Conservation (phyloP, 805 yeast genomes). For the Yarrowia porcina region DNA sequence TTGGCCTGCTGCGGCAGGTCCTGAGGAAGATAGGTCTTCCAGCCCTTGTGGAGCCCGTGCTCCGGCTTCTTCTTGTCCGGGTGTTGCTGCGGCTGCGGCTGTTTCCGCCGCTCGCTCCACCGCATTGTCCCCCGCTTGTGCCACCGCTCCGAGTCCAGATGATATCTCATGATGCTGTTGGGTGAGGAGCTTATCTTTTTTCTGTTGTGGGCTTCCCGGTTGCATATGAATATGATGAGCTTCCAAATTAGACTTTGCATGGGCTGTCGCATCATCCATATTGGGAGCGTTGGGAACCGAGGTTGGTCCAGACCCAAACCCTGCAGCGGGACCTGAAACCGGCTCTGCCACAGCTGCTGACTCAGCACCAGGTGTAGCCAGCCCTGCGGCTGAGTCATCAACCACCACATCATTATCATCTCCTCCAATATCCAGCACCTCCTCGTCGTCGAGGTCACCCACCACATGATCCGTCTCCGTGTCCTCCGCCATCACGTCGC, state of each 20-base stretch:
- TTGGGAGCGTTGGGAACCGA: slow-evolving; percentile 6
- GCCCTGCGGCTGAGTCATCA: background rate
- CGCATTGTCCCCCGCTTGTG: background rate
- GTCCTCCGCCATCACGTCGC: background rate
- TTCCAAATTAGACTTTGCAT: slow-evolving; percentile 6
- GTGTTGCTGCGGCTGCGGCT: background rate
- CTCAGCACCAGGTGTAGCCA: background rate
- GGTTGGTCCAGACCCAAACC: background rate
- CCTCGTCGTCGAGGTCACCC: background rate
- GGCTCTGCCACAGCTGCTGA: background rate
- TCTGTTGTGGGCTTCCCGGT: background rate
- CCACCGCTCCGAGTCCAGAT: slow-evolving; percentile 4
- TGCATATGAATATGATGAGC: slow-evolving; percentile 1
- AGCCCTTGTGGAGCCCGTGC: background rate
- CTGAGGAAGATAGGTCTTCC: background rate
- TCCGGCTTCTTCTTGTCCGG: background rate
- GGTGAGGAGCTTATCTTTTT: background rate
- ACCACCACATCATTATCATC: background rate
- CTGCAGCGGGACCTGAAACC: too few relatives aligned
- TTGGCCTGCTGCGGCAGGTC: background rate
- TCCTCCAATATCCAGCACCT: background rate
- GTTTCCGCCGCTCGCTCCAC: background rate
- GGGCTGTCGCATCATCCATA: slow-evolving; percentile 4
- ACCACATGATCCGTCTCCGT: background rate
- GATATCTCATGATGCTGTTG: slow-evolving; percentile 2